These are phyloP conservation scores for Perkinsus marinus DNA, from an alignment of 169 alveolate genomes.

Conservation along the genomic window DNA sequence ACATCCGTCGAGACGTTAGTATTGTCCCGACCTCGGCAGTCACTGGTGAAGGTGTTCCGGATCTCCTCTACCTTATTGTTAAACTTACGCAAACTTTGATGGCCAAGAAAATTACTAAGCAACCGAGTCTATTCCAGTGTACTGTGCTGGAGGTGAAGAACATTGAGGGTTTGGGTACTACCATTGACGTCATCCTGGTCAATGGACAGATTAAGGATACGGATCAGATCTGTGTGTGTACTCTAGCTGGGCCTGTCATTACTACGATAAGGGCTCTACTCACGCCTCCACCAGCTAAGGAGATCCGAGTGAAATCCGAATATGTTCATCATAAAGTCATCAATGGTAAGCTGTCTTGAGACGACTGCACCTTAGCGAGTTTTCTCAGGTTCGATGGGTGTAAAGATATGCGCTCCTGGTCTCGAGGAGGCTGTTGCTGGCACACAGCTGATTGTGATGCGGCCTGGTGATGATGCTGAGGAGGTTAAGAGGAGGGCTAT, in stretches of 20 bases:
- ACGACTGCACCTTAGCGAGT: slow-evolving; percentile 61
- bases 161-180: slow-evolving; percentile 91
- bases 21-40: slow-evolving; percentile 98
- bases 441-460: slow-evolving; percentile 71
- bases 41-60: slow-evolving; percentile 99
- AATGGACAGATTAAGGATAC: slow-evolving; percentile 86
- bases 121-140: slow-evolving; percentile 77
- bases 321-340: slow-evolving; percentile 78
- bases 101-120: slow-evolving; percentile 57
- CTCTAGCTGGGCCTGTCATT: slow-evolving; percentile 90
- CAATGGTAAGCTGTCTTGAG: slow-evolving; percentile 85
- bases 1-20: slow-evolving; percentile 77
- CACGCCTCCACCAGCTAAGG: slow-evolving; percentile 98
- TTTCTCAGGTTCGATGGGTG: slow-evolving; percentile 68
- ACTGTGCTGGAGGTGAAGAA: slow-evolving; percentile 90
- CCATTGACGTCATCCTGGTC: slow-evolving; percentile 94
- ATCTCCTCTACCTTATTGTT: slow-evolving; percentile 73
- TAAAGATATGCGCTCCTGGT: slow-evolving; percentile 83
- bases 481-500: neutral
- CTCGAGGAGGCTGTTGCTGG: slow-evolving; percentile 95
- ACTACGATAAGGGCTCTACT: slow-evolving; percentile 90
- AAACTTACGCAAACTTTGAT: slow-evolving; percentile 73
- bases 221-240: slow-evolving; percentile 88
- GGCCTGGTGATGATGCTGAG: slow-evolving; percentile 57
- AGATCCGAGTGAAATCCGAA: slow-evolving; percentile 95